Conservation (phyloP, 306 rosid species). For the Rosa persica region DNA sequence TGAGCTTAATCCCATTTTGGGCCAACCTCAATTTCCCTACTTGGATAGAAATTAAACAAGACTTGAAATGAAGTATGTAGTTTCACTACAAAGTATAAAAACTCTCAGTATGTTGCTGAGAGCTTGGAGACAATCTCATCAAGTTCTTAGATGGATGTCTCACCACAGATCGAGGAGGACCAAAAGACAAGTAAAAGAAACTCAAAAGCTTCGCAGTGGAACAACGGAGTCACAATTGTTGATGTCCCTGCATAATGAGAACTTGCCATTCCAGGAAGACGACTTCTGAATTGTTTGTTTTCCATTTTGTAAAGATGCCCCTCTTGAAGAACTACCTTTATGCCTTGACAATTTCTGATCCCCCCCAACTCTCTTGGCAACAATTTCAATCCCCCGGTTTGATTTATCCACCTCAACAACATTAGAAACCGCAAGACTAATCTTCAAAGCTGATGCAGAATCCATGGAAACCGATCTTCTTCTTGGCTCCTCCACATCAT, state of each 20-base stretch:
- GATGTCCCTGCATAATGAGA: constrained; percentile 33
- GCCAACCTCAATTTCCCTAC: constrained; percentile 4
- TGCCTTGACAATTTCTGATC: constrained; percentile 32
- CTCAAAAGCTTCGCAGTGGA: constrained; percentile 46
- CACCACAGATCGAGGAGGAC: neutral
- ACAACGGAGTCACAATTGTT: constrained; percentile 39
- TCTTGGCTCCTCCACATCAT: constrained; percentile 23
- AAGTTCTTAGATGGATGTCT: constrained; percentile 11
- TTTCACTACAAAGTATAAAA: constrained; percentile 5
- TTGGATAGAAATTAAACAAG: constrained; percentile 16
- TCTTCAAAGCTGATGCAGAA: constrained; percentile 43
- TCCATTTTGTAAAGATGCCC: constrained; percentile 35
- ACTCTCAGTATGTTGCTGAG: constrained; percentile 42
- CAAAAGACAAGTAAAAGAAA: neutral
- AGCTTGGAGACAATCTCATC: constrained; percentile 16
- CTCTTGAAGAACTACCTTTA: constrained; percentile 47
- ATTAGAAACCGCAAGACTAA: constrained; percentile 29
- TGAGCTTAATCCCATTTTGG: constrained; percentile 12
- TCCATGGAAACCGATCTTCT: constrained; percentile 73
- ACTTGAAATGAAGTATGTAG: neutral
- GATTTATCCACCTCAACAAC: constrained; percentile 16
- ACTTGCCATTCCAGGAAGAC: constrained; percentile 55
- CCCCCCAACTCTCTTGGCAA: constrained; percentile 32
- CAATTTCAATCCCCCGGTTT: neutral
- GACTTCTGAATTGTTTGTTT: constrained; percentile 64